Evolutionary conservation across 495 filamentous ascomycete species (phyloP).

Genomic region (Annulohypoxylon stygium): DNA sequence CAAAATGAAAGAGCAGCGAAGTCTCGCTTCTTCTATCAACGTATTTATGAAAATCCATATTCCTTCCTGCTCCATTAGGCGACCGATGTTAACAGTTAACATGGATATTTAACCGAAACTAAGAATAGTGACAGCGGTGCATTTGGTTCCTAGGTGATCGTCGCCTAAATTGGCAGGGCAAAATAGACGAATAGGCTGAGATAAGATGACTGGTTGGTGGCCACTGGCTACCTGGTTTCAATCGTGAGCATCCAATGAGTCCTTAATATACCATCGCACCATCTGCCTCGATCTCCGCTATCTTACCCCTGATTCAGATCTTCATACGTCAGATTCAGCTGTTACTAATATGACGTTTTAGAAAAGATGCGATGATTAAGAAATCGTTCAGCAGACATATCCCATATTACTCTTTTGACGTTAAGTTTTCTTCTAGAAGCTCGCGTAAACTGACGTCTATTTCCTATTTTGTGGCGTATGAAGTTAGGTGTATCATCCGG

Average conservation of each 20-base stretch:
- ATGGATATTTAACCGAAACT: constrained; percentile 39
- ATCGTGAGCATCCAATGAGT: constrained; percentile 1
- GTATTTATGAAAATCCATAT: constrained; percentile 21
- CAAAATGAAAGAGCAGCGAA: constrained; percentile 16
- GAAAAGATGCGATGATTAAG: neutral
- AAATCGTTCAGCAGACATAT: neutral
- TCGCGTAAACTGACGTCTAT: neutral
- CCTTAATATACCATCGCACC: constrained; percentile 17
- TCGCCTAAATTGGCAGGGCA: constrained; percentile 7
- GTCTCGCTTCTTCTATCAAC: constrained; percentile 13
- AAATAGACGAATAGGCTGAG: constrained; percentile 30
- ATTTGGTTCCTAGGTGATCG: constrained; percentile 25
- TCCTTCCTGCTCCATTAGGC: constrained; percentile 27
- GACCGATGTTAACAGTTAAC: constrained; percentile 22
- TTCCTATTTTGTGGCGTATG: neutral
- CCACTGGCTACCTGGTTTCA: constrained; percentile 17
- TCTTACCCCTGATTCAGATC: constrained; percentile 19
- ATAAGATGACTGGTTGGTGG: neutral
- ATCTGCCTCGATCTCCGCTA: constrained; percentile 29
- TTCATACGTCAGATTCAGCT: constrained; percentile 22
- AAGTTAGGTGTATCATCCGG: neutral
- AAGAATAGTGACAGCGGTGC: constrained; percentile 28
- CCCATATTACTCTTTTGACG: neutral
- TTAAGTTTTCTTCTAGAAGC: neutral
- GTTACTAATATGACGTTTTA: neutral